Conservation (phyloP, 2,329 filamentous ascomycete species). For the Capronia americana region DNA sequence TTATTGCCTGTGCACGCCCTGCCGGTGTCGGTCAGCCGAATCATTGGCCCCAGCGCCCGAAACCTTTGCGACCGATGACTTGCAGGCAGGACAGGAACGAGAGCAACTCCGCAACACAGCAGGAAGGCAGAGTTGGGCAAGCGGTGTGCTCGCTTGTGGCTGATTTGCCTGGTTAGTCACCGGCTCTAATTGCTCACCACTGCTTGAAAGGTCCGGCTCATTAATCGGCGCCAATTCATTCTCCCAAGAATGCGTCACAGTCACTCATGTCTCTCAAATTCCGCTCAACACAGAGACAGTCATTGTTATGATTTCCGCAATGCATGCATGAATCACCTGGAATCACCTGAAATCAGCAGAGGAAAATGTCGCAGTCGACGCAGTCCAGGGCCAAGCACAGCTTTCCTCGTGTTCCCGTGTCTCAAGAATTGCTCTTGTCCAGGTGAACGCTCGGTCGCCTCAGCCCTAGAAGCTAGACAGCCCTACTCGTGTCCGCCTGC, state of each 20-base stretch:
- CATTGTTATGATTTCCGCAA: background rate
- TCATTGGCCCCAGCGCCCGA: background rate
- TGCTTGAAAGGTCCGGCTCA: background rate
- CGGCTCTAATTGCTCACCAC: background rate
- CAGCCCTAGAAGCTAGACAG: background rate
- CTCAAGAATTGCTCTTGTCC: background rate
- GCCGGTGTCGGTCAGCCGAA: constrained; percentile 1
- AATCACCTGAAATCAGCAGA: background rate
- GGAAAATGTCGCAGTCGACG: background rate
- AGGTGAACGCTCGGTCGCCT: background rate
- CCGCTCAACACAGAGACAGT: background rate
- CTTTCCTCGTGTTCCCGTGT: background rate
- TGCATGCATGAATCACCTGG: background rate
- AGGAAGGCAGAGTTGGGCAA: background rate
- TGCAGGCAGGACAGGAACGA: background rate
- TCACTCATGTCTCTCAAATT: background rate
- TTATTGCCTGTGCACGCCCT: background rate
- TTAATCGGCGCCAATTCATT: background rate
- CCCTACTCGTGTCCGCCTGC: background rate
- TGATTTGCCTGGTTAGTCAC: background rate
- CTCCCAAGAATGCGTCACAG: background rate
- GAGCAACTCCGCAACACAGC: background rate
- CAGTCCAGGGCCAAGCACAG: background rate
- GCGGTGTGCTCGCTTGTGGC: background rate
- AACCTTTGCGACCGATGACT: background rate